phyloP scores from a whole-genome alignment of 202 grass and related monocot species.

The Saccharum hybrid region DNA sequence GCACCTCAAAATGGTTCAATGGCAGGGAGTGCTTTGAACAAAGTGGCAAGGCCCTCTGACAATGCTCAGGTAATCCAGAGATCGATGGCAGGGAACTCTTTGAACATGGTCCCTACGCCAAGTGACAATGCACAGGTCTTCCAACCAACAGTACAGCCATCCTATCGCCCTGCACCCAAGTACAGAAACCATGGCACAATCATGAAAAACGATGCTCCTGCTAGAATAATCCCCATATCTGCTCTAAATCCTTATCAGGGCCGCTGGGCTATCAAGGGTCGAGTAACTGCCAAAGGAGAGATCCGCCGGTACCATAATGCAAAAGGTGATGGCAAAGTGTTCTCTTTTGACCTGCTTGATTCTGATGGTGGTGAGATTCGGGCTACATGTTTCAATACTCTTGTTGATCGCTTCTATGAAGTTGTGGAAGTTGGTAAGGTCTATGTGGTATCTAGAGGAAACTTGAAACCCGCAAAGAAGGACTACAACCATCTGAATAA shows the following conservation, averaged over 20 bases:
- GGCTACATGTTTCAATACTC: slow-evolving; percentile 81
- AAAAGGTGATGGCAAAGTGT: slow-evolving; percentile 96
- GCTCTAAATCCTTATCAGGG: slow-evolving; percentile 93
- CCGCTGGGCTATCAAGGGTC: slow-evolving; percentile 88
- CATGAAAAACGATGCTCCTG: slow-evolving; percentile 89
- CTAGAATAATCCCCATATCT: slow-evolving; percentile 85
- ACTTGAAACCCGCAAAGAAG: slow-evolving; percentile 78
- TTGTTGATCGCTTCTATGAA: slow-evolving; percentile 86
- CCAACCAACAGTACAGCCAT: slow-evolving; percentile 67
- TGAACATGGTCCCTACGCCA: slow-evolving; percentile 46
- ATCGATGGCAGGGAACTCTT: slow-evolving; percentile 39
- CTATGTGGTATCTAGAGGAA: slow-evolving; percentile 87
- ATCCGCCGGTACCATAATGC: slow-evolving; percentile 90
- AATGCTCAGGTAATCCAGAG: slow-evolving; percentile 54
- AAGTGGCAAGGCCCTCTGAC: slow-evolving; percentile 41
- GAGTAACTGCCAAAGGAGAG: slow-evolving; percentile 89
- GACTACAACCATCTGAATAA: slow-evolving; percentile 91
- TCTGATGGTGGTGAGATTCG: slow-evolving; percentile 88
- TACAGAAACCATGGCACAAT: slow-evolving; percentile 83
- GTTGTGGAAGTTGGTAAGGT: slow-evolving; percentile 89
- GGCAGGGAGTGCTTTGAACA: slow-evolving; percentile 41
- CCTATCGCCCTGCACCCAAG: slow-evolving; percentile 75
- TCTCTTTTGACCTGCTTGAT: slow-evolving; percentile 96
- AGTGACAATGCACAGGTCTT: slow-evolving; percentile 49
- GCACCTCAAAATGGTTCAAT: slow-evolving; percentile 43